These are phyloP conservation scores for Trichoderma guizhouense DNA, from an alignment of 2,329 filamentous ascomycete genomes.

Conservation along the genomic window DNA sequence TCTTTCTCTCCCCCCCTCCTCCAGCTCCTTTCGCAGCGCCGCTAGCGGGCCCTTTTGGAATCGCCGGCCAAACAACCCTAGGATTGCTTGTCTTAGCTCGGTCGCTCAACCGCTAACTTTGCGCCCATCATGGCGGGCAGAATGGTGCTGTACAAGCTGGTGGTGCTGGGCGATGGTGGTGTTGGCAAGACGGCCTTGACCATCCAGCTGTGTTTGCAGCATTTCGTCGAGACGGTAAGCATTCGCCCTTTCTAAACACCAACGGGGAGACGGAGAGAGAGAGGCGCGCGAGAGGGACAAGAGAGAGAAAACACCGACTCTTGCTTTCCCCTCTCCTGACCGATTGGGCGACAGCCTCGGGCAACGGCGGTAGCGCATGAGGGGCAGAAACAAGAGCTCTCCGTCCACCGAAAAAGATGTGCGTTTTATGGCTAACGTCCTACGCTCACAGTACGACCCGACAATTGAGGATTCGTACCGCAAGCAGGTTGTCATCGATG, in stretches of 20 bases:
- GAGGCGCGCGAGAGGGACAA: not conserved
- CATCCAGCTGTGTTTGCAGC: conserved; percentile 94
- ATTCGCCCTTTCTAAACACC: not conserved
- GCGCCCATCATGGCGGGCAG: conserved; percentile 71
- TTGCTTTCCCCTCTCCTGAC: conserved; percentile 10
- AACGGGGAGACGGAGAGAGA: not conserved
- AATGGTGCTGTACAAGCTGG: conserved; percentile 94
- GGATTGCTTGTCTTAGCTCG: conserved; percentile 18
- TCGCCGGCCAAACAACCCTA: conserved; percentile 4
- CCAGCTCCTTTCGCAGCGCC: conserved; percentile 4
- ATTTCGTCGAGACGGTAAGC: conserved; percentile 89
- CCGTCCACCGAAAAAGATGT: not conserved
- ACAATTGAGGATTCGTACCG: conserved; percentile 87
- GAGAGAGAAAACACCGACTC: not conserved
- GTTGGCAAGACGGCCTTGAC: conserved; percentile 93
- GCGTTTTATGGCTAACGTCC: conserved; percentile 9
- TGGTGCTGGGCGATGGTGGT: conserved; percentile 91
- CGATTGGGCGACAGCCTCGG: not conserved
- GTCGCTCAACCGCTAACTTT: conserved; percentile 24
- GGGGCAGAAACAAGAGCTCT: conserved; percentile 9
- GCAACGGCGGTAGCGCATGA: conserved; percentile 5
- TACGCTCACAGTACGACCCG: conserved; percentile 65
- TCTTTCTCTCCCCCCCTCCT: not conserved
- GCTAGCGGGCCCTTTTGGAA: conserved; percentile 11
- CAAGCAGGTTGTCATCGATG: conserved; percentile 89